Base-by-base conservation (phyloP, 164 flowering plant species). In the Santalum album region DNA sequence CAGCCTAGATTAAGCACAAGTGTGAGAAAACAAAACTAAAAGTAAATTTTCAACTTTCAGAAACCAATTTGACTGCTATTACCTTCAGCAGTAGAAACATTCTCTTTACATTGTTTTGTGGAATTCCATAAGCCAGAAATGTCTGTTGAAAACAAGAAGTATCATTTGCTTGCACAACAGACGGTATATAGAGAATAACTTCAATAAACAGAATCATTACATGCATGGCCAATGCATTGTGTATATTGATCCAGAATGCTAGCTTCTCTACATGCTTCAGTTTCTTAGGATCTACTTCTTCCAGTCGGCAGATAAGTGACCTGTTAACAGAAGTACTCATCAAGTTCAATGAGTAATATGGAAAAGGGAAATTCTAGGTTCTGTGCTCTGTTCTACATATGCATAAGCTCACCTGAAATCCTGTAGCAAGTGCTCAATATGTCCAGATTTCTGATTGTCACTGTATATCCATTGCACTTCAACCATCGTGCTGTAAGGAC, bases 161-260 rank as follows among this genome's bases (percentile, higher is more conserved):
- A 61, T 36, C 1, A 54, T 54, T 38, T 35, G 22, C 24, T 44
- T 21, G 45, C 3, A 38, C 4, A 32, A 0, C 12, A 24, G 0
- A 39, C 59, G 57, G 29, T 40, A 29, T 22, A 25, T 24, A 47
- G 20, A 15, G 19, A 25, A 51, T 16, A 21, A 10, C 7, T 19
- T 14, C 25, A 14, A 43, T 20, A 22, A 27, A 1, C 25, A 52
- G 35, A 55, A 26, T n/a, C 54, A 59, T 69, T 87, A 92, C 99
- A 80, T 89, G 99, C 99, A 92, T 92, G 80, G 88, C 90, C 68
- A 92, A 69, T 12, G 96, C 83, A 70, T 92, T 89, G 64, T 92
- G 99, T 62, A 87, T 65, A 55, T 92, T 92, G 57, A 89, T 83
- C 99, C 99, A 92, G 65, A 92, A 92, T 23, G 99, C 95, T 51